Evolutionary conservation across 768 basidiomycete species (phyloP), one percentile per base, ranked within the genome.

Genomic region (Boletus fagicola): DNA sequence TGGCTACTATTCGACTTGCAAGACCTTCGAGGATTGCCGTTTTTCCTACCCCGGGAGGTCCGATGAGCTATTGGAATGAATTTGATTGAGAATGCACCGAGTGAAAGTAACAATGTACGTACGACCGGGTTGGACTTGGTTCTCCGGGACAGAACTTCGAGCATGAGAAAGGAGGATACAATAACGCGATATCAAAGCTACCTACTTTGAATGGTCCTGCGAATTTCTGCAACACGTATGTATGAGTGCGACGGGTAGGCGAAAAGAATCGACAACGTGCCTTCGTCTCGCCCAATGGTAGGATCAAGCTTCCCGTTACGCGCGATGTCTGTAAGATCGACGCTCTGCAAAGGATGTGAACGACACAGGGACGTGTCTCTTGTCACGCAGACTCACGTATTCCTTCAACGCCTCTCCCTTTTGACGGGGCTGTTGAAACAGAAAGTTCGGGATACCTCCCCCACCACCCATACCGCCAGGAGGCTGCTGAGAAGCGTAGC

Each of bases 121-220:
- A 86, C 90, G 62, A 95, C 92, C 5, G 93, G 94, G 65, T 96
- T 95, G 9, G 90, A 92, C 72, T 97, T 97, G 2, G 94, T 96
- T 65, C 94, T 74, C 43, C 93, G 79, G 26, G 91, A 94, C 10
- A 95, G 77, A 65, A 95, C 90, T 92, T 56, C 3, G 1, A 28
- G 9, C 3, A 40, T 38, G 26, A 51, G 26, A 46, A 44, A 0
- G 31, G 35, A 36, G 15, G 18, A 47, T 28, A 3, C 22, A 5
- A 44, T 3, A 5, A 6, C 8, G 26, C 1, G 15, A 28, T 13
- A 2, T 11, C 22, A 43, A 9, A 22, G 4, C 2, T 5, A 72
- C 86, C 72, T 62, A 90, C 91, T 95, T 74, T 96, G 94, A 57
- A 96, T 88, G 1, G 93, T 95, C 49, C 94, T 78, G 10, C 92